Conservation (phyloP, 805 yeast species). For the Ogataea methanolica region DNA sequence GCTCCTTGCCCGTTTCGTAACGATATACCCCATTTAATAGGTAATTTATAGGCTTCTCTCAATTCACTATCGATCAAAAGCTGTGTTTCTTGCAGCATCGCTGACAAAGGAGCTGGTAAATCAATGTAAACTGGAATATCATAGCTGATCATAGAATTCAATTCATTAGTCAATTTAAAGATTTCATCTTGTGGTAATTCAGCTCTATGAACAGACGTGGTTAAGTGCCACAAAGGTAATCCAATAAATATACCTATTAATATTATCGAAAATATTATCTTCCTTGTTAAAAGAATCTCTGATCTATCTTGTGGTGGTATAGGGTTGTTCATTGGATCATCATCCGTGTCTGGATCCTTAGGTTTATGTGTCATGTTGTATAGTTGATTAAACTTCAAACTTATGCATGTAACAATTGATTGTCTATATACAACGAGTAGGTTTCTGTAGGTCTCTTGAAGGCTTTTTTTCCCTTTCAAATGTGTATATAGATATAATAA, state of each 20-base stretch:
- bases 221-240: conserved; percentile 52
- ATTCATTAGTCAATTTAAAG: conserved; percentile 14
- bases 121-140: conserved; percentile 42
- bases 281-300: conserved; percentile 10
- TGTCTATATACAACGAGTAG: too few relatives aligned
- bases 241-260: conserved; percentile 37
- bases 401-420: too few relatives aligned
- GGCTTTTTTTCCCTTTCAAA: too few relatives aligned
- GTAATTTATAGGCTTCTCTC: conserved; percentile 2
- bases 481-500: too few relatives aligned
- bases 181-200: conserved; percentile 48
- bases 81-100: conserved; percentile 34
- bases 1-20: conserved; percentile 22
- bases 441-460: too few relatives aligned
- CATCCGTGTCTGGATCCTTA: not conserved
- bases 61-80: conserved; percentile 27
- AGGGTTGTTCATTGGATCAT: not conserved
- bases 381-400: too few relatives aligned
- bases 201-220: conserved; percentile 63
- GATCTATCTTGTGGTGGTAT: not conserved
- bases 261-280: conserved; percentile 24
- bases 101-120: conserved; percentile 27
- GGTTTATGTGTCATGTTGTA: not conserved
- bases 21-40: conserved; percentile 29
- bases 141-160: conserved; percentile 26